phyloP scores from a whole-genome alignment of 345 rosid genomes.

The Brassica rapa region DNA sequence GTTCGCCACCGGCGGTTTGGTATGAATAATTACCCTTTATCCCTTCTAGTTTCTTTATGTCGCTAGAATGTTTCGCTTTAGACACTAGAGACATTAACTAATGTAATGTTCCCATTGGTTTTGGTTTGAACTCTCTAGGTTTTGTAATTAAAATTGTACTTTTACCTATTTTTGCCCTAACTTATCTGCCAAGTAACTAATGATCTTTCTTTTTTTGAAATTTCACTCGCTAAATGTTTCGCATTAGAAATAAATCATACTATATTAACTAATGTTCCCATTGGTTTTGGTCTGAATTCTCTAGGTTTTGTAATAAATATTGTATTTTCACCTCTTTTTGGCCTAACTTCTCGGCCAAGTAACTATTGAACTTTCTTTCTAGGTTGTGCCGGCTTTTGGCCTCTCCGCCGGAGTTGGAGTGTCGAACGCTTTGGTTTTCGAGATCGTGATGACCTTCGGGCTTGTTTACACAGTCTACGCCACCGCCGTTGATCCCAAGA shows the following conservation, averaged over 20 bases:
- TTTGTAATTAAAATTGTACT: not conserved
- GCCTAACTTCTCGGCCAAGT: constrained; percentile 31
- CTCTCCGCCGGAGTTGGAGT: constrained; percentile 73
- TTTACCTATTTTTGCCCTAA: constrained; percentile 3
- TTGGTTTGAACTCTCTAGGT: not conserved
- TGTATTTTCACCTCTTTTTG: not conserved
- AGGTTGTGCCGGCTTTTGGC: constrained; percentile 66
- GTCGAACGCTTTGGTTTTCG: constrained; percentile 79
- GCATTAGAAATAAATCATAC: no score
- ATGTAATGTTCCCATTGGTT: not conserved
- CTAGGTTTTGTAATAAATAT: not conserved
- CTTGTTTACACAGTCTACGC: constrained; percentile 91
- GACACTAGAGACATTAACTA: no score
- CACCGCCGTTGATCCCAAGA: constrained; percentile 87
- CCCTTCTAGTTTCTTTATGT: not conserved
- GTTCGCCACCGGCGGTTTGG: constrained; percentile 75
- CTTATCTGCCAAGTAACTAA: constrained; percentile 27
- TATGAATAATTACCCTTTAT: constrained; percentile 25
- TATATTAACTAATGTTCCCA: not conserved
- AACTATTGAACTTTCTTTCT: constrained; percentile 2
- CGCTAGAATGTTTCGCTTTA: no score
- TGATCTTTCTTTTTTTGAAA: not conserved
- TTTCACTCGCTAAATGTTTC: no score
- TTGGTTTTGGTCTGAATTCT: not conserved
- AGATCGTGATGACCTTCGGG: constrained; percentile 95